Base-by-base conservation (phyloP, 805 yeast genomes). In the Brettanomyces naardenensis region DNA sequence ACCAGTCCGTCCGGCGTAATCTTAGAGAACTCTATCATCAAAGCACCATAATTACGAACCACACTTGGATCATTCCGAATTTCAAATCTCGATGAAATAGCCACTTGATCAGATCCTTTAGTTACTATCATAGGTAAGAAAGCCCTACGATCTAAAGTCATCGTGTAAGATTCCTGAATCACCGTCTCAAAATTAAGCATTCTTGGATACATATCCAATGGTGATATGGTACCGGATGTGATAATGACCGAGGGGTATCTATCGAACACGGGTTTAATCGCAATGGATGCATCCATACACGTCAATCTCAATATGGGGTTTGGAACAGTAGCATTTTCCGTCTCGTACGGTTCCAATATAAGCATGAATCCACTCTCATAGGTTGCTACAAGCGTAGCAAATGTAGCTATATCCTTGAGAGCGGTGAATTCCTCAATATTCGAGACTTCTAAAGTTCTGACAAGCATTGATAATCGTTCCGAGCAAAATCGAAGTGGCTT, bases 1-100 rank as follows among this genome's bases (percentile, higher is more conserved):
- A 92, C 98, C 73, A 92, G 68, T 4, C 99, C 99, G 63, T 92
- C 99, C 0, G 99, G 99, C 0, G 97, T 90, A 37, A 87, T 81
- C 52, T 92, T 92, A 11, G 97, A 75, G 57, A 88, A 90, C 60
- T 92, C 97, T 35, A 92, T 81, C 39, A 92, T 62, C 51, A 92
- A 67, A 3, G 94, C 85, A 3, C 99, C 99, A 58, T 92, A 92
- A 59, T 92, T 92, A 57, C 99, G 75, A 26, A 92, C 97, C 38
- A 92, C 95, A 52, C 95, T 85, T 4, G 98, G 98, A 59, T 92
- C 98, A 54, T 92, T 92, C 59, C 99, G 71, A 44, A 92, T 92
- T 62, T 92, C 97, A 59, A 92, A 92, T 53, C 97, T 74, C 0
- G 98, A 90, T 2, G 95, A 84, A 13, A 92, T 90, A 0, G 97